Evolutionary conservation across 148 eudicot genomes (phyloP).

Genomic region (Rhododendron henanense): DNA sequence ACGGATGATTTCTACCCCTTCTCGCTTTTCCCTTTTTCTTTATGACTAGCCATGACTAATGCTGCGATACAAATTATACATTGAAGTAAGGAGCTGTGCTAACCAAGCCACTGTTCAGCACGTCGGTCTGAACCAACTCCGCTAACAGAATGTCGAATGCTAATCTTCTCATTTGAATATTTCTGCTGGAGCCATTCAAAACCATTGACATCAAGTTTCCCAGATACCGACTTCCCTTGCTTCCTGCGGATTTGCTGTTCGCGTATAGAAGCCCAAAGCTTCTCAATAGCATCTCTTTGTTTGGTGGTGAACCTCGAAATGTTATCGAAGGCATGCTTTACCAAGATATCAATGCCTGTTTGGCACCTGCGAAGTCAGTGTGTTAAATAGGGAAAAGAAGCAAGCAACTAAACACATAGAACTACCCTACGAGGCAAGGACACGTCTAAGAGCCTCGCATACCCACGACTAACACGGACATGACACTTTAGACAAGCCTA

Average conservation of each 20-base stretch:
- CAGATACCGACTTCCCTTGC: conserved; percentile 92
- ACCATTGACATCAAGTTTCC: conserved; percentile 93
- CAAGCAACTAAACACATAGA: not conserved
- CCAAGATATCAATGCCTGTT: conserved; percentile 85
- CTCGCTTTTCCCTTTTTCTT: not conserved
- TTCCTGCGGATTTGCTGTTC: conserved; percentile 78
- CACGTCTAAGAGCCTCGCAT: not conserved
- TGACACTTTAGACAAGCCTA: not conserved
- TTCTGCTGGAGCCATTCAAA: conserved; percentile 88
- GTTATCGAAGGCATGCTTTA: conserved; percentile 82
- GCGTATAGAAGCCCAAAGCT: conserved; percentile 81
- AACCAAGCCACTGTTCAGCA: conserved; percentile 91
- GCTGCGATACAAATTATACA: not conserved
- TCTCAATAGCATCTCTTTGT: conserved; percentile 76
- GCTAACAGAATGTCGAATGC: conserved; percentile 74
- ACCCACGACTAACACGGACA: not conserved
- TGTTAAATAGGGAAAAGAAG: not conserved
- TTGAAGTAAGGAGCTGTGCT: not conserved
- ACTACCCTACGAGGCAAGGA: not conserved
- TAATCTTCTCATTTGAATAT: conserved; percentile 84
- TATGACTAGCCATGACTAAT: not conserved
- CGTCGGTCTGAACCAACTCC: conserved; percentile 73
- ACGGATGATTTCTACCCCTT: not conserved
- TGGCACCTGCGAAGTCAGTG: conserved; percentile 71
- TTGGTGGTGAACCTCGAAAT: conserved; percentile 64